Base-by-base conservation (phyloP, 139 green algal species). In the Deuterostichococcus epilithicus region DNA sequence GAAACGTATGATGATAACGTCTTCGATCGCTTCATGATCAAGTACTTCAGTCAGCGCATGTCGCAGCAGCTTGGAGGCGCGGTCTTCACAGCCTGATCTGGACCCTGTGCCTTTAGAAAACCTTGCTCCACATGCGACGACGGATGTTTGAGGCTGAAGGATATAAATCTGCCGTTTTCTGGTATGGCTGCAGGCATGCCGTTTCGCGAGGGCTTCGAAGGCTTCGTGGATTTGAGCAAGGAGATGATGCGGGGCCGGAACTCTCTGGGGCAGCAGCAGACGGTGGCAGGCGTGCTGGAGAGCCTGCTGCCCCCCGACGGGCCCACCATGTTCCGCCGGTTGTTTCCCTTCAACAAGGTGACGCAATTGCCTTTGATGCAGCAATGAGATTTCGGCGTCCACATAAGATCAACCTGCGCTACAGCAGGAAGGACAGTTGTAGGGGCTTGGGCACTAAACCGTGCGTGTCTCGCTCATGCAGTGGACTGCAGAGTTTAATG, bases 201-300 rank as follows among this genome's bases (percentile, higher is more conserved):
- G 1, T 87, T 81, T 45, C 36, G 74, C 35, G 78, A 80, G 68
- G 79, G 60, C 23, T 90, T 85, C 73, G 84, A 86, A 6, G 74
- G 79, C 23, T 88, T 90, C 78, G 86, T 90, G n/a, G 75, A 88
- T 22, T 75, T 90, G 33, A 86, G 77, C 10, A 76, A 80, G 23
- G 71, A 86, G 72, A 89, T 90, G 22, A 88, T 89, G 79, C 68
- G 63, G 65, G 86, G 86, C 36, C 74, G 86, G 26, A 87, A 77
- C 78, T 81, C 83, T 2, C 42, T 59, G 74, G 47, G 89, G 59
- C 85, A 90, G 78, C 85, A 83, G 22, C 79, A 83, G 45, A 73
- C 82, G 35, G 84, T 91, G n/a, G 72, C 69, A 32, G 76, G 73
- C 5, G 78, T 91, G 52, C 78, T 91, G 45, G 70, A 39, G 0